Evolutionary conservation across 108 stramenopile species (phyloP), one percentile per base, ranked within the genome.

Genomic region (Ochromonas danica): DNA sequence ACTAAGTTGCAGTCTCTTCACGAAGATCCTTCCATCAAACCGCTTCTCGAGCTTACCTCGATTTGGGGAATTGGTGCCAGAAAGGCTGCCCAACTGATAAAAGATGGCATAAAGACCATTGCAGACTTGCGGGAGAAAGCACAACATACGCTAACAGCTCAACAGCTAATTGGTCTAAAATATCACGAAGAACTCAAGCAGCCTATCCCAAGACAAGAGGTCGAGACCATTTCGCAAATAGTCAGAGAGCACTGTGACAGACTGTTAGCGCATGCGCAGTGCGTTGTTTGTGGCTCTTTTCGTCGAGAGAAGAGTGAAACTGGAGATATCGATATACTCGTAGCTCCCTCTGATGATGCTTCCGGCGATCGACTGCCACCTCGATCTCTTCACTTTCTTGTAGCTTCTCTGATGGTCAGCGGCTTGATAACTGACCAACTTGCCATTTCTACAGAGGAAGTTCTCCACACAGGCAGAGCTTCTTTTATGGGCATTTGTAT

Each of bases 251-350:
- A 67, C n/a, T n/a, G n/a, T 36, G n/a, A n/a, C n/a, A n/a, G n/a
- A n/a, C n/a, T n/a, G n/a, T n/a, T n/a, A n/a, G n/a, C n/a, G n/a
- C n/a, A 36, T 10, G 63, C n/a, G n/a, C n/a, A 35, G 31, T 67
- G 63, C 31, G 25, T 67, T 3, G 25, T 39, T 61, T 83, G 28
- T 27, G 85, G 85, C n/a, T 82, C 81, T 43, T 86, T 78, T 79
- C 39, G 85, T 1, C 62, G 85, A 25, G 83, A 83, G n/a, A 79
- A 82, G 33, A 28, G 36, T 1, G 42, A 39, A 3, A 83, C 81
- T 71, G 85, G 85, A 17, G 85, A 86, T 14, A 81, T 84, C 17
- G 85, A 86, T 65, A 51, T 86, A 1, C 51, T 86, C 28, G 41
- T 86, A 14, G 39, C 31, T 35, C 63, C 63, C 3, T 25, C 63